Conservation (phyloP, 2,329 filamentous ascomycete species). For the Sporothrix mexicana region DNA sequence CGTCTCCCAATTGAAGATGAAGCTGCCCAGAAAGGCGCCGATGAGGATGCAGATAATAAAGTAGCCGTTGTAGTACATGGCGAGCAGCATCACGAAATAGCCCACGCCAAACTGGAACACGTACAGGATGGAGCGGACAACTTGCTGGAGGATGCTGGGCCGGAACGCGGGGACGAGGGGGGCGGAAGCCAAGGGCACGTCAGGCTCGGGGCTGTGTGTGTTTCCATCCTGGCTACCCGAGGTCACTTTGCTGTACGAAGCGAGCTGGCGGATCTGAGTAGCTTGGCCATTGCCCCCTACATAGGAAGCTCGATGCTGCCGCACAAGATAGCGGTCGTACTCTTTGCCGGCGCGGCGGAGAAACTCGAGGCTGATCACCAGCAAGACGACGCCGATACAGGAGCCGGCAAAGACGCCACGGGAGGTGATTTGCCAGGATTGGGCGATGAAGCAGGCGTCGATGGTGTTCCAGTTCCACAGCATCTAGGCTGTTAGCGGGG, state of each 20-base stretch:
- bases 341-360: constrained; percentile 73
- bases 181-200: too few species aligned
- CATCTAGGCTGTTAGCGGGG: constrained; percentile 54
- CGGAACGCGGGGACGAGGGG: constrained; percentile 46
- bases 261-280: too few species aligned
- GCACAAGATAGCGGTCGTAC: constrained; percentile 71
- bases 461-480: constrained; percentile 80
- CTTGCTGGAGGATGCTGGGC: constrained; percentile 69
- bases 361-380: constrained; percentile 74
- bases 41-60: constrained; percentile 82
- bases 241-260: not conserved
- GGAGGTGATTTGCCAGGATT: constrained; percentile 72
- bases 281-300: not conserved
- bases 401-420: constrained; percentile 76
- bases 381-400: constrained; percentile 77
- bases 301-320: constrained; percentile 49
- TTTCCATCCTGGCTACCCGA: not conserved
- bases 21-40: constrained; percentile 73
- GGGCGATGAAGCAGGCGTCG: constrained; percentile 73
- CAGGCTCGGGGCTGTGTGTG: too few species aligned
- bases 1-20: constrained; percentile 74
- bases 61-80: constrained; percentile 71
- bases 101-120: constrained; percentile 74
- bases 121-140: constrained; percentile 69
- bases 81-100: constrained; percentile 78